Evolutionary conservation across 768 basidiomycete genomes (phyloP), one percentile per base, ranked within the genome.

Genomic region (Kwoniella heveanensis): DNA sequence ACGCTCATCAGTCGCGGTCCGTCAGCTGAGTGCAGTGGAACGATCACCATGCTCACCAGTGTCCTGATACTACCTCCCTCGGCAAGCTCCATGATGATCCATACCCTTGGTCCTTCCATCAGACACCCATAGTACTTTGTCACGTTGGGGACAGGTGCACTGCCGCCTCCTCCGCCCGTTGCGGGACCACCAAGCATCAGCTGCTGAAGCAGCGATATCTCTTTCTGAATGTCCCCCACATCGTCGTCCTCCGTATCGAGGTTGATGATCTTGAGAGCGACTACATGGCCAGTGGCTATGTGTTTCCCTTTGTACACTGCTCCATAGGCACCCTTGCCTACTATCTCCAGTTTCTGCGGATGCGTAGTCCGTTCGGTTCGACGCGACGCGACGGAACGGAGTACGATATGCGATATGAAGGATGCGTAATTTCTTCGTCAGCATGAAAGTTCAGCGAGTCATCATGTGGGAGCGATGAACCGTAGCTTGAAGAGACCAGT

Each of bases 61-160:
- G 92, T 90, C 50, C 91, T 84, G 6, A 97, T 91, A 76, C 91
- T 94, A 7, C 96, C 96, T 5, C 95, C 95, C 67, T 92, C 88
- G 8, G 96, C 96, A 72, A 88, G 88, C 79, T 99, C 96, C 96
- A 99, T 99, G 37, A 89, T 91, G 70, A 99, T 98, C 94, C 96
- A 99, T 10, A 99, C 92, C 53, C 91, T 90, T 27, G 92, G 90
- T 0, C 93, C 94, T 76, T 95, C 90, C 77, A 96, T 85, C 81
- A 90, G 88, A 81, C 92, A 96, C n/a, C 92, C 95, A 80, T 88
- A 96, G 82, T 99, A 99, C 73, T 91, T 97, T 73, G 96, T 87
- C 62, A 84, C 84, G 76, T 94, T 94, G 27, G 90, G 88, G 0
- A 90, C 90, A 62, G 92, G 91, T 50, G 82, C 71, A 12, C 54